Percentiles rank a stretch among this genome's conserved stretches.
Conservation (phyloP, 106 monocot genomes). For the Chionographis japonica region DNA sequence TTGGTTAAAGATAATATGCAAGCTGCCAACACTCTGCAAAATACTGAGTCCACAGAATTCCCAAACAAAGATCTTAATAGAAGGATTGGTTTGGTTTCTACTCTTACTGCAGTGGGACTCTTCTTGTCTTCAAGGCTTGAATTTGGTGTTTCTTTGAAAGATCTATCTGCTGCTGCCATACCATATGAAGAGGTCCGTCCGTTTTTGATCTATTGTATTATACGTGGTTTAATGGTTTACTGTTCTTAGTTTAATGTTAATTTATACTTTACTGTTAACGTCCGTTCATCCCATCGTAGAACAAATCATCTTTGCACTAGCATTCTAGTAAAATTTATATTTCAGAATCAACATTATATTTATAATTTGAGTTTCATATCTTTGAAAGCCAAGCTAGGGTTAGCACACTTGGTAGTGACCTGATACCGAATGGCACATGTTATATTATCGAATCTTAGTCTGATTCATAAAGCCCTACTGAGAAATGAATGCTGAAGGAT, state of each 20-base stretch:
- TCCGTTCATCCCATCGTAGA: background rate
- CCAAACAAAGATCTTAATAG: conserved; percentile 81
- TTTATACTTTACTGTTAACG: background rate
- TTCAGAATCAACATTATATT: too few relatives aligned
- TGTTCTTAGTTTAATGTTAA: background rate
- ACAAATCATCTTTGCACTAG: too few relatives aligned
- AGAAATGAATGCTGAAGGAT: too few relatives aligned
- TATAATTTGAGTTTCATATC: too few relatives aligned
- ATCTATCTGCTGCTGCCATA: conserved; percentile 58
- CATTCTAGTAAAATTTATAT: too few relatives aligned
- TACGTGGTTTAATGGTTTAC: background rate
- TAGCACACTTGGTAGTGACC: too few relatives aligned
- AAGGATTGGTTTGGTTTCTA: conserved; percentile 56
- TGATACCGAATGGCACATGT: too few relatives aligned
- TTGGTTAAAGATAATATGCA: background rate
- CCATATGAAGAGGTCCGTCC: conserved; percentile 76
- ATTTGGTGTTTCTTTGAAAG: conserved; percentile 86
- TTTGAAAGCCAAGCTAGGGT: too few relatives aligned
- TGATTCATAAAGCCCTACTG: too few relatives aligned
- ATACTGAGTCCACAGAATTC: conserved; percentile 21
- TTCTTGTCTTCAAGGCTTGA: conserved; percentile 75
- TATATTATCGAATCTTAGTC: too few relatives aligned
- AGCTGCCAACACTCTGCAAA: conserved; percentile 9
- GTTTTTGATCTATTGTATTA: background rate
- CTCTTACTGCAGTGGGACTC: conserved; percentile 59